Percentiles rank a stretch among this genome's conserved stretches.
Evolutionary conservation across 2,329 filamentous ascomycete species (phyloP).

Genomic region (Trichophyton equinum): DNA sequence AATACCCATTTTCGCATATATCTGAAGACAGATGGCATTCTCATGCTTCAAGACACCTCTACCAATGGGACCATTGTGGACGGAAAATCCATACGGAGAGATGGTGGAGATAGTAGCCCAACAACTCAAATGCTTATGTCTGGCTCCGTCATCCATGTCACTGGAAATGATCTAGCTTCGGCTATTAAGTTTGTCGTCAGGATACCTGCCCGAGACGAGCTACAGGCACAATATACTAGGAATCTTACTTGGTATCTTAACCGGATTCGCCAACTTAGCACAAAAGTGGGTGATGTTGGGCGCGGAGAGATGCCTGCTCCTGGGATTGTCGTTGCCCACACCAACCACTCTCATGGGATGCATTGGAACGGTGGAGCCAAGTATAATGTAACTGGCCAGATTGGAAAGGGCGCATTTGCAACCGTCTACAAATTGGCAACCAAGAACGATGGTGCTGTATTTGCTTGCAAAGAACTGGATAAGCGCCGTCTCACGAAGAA

Average conservation of each 20-base stretch:
- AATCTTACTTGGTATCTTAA: constrained; percentile 59
- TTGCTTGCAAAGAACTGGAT: constrained; percentile 88
- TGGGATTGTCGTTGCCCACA: constrained; percentile 11
- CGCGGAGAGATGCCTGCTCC: constrained; percentile 1
- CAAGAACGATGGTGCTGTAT: constrained; percentile 69
- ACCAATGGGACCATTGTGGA: constrained; percentile 95
- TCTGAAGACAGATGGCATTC: constrained; percentile 67
- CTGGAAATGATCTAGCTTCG: constrained; percentile 37
- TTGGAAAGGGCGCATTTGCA: constrained; percentile 92
- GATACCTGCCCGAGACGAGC: constrained; percentile 63
- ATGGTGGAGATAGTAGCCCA: constrained; percentile 24
- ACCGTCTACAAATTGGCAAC: constrained; percentile 82
- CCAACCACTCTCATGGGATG: constrained; percentile 49
- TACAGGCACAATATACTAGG: constrained; percentile 51
- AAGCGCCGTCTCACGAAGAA: constrained; percentile 91
- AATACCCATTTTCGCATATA: constrained; percentile 95
- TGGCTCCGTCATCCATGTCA: constrained; percentile 61
- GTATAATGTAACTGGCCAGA: constrained; percentile 69
- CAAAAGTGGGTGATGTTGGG: constrained; percentile 4
- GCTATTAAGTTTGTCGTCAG: constrained; percentile 76
- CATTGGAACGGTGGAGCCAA: constrained; percentile 65
- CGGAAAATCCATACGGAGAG: constrained; percentile 50
- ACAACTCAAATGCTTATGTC: constrained; percentile 55
- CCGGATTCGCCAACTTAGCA: constrained; percentile 18
- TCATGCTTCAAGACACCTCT: constrained; percentile 88